Evolutionary conservation across 306 rosid genomes (phyloP), one percentile per base, ranked within the genome.

Genomic region (Notholithocarpus densiflorus): DNA sequence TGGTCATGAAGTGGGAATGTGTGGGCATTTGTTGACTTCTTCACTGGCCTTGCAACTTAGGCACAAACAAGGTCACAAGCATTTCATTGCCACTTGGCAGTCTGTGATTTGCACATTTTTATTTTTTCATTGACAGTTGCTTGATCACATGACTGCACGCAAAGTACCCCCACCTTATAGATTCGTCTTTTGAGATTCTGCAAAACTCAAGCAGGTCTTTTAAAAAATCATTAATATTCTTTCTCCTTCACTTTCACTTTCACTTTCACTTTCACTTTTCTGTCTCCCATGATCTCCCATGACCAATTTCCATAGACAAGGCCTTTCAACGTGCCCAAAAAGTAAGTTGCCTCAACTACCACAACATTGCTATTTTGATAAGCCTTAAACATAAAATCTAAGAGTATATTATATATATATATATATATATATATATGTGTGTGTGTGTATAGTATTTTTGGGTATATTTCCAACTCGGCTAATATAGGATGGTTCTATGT

Each of bases 401-500:
- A 31, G 32, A 31, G 32, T 40, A 40, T 40, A n/a, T n/a, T 40
- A 40, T 40, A 40, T 40, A 40, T 40, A 27, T 40, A 40, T 7
- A 40, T 40, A 40, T 40, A 40, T 40, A 40, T 6, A 40, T 1
- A 37, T 6, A 5, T 37, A 0, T 0, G 4, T 4, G 37, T 32
- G 37, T 32, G 37, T 32, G 37, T 5, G 37, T 32, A 0, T 31
- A 31, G 37, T 32, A 51, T 53, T 17, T 76, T 72, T 71, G 27
- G 82, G 40, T 37, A 65, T 68, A 78, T 26, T 76, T 40, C 61
- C 53, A 40, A 76, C 74, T 56, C 56, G 8, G 31, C 3, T 17
- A 31, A 65, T 65, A 4, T 76, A 72, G 84, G 62, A 5, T 69
- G 24, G 81, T 31, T 64, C 51, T 57, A 48, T 80, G 78, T 29